Percentiles rank a stretch among this genome's conserved stretches.
Conservation (phyloP, 2,329 filamentous ascomycete genomes). For the Fragosphaeria purpurea region DNA sequence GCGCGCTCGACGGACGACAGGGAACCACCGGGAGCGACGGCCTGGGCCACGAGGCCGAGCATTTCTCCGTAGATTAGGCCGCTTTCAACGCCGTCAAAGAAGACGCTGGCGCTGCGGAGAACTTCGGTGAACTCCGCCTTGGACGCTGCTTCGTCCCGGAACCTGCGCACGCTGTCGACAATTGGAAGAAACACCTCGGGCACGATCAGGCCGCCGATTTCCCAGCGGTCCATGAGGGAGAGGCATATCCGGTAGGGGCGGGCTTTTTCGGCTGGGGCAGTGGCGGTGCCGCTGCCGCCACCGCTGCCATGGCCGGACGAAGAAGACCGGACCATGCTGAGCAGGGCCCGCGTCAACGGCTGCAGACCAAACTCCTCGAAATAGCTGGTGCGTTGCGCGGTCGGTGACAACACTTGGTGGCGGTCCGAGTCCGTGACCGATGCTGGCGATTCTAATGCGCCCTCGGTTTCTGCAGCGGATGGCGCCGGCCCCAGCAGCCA, state of each 20-base stretch:
- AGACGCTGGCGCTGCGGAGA: conserved; percentile 82
- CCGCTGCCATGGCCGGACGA: too few relatives aligned
- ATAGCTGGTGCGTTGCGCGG: conserved; percentile 60
- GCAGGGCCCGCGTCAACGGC: conserved; percentile 61
- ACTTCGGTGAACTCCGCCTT: conserved; percentile 74
- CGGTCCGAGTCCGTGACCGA: conserved; percentile 20
- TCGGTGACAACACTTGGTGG: conserved; percentile 29
- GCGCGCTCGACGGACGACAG: conserved; percentile 37
- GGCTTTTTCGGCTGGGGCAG: conserved; percentile 56
- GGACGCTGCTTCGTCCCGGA: conserved; percentile 54
- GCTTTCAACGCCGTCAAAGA: conserved; percentile 96
- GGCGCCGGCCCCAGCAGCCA: conserved; percentile 84
- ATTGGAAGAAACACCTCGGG: conserved; percentile 82
- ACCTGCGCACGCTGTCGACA: conserved; percentile 67
- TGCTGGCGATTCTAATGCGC: conserved; percentile 33
- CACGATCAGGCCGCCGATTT: conserved; percentile 84
- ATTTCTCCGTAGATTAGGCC: conserved; percentile 85
- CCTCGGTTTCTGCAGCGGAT: conserved; percentile 6
- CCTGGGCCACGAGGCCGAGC: conserved; percentile 53
- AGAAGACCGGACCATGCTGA: conserved; percentile 61
- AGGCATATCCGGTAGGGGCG: conserved; percentile 85
- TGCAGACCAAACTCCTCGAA: conserved; percentile 73
- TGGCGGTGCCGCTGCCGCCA: neutral
- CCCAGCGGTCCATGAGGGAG: conserved; percentile 96
- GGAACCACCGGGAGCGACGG: conserved; percentile 40